phyloP scores from a whole-genome alignment of 1,284 basidiomycete genomes.

The Moniliella sp. region DNA sequence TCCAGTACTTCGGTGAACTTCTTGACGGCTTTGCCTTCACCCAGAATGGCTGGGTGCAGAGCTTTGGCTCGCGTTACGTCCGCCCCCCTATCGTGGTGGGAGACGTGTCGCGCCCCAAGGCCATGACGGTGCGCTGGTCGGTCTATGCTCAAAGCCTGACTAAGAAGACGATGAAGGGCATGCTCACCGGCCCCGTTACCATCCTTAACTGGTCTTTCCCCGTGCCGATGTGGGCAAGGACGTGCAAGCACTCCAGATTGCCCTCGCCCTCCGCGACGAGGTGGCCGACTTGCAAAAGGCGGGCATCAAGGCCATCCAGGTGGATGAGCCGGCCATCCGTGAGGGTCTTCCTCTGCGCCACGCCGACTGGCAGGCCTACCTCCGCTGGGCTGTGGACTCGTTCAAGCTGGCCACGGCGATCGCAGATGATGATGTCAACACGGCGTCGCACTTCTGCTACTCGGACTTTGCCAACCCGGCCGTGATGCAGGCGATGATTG shows the following conservation, averaged over 20 bases:
- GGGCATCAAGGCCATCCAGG: slow-evolving; percentile 90
- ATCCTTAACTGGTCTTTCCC: slow-evolving; percentile 99
- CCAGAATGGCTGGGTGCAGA: slow-evolving; percentile 99
- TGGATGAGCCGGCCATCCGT: slow-evolving; percentile 97
- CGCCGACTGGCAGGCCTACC: slow-evolving; percentile 28
- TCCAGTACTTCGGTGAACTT: slow-evolving; percentile 97
- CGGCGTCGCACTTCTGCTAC: slow-evolving; percentile 34
- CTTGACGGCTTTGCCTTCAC: slow-evolving; percentile 90
- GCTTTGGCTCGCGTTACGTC: slow-evolving; percentile 70
- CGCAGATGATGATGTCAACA: slow-evolving; percentile 28
- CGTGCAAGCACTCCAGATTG: slow-evolving; percentile 88
- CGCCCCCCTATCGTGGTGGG: slow-evolving; percentile 97
- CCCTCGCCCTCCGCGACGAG: slow-evolving; percentile 91
- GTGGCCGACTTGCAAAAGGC: slow-evolving; percentile 92
- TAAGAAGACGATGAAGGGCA: slow-evolving; percentile 92
- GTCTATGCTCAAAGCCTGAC: slow-evolving; percentile 88
- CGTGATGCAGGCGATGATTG: slow-evolving; percentile 92
- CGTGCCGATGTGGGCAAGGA: slow-evolving; percentile 92
- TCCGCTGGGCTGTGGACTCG: slow-evolving; percentile 33
- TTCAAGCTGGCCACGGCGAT: slow-evolving; percentile 30
- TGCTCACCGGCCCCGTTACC: slow-evolving; percentile 53
- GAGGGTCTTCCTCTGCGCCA: slow-evolving; percentile 47
- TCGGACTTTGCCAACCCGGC: too few relatives aligned
- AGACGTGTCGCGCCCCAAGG: slow-evolving; percentile 73
- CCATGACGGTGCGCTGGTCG: slow-evolving; percentile 95